A percentile compares a stretch with the other conserved stretches of the same genome.
Conservation (phyloP, 176 grass and related monocot genomes). For the Musa acuminata region DNA sequence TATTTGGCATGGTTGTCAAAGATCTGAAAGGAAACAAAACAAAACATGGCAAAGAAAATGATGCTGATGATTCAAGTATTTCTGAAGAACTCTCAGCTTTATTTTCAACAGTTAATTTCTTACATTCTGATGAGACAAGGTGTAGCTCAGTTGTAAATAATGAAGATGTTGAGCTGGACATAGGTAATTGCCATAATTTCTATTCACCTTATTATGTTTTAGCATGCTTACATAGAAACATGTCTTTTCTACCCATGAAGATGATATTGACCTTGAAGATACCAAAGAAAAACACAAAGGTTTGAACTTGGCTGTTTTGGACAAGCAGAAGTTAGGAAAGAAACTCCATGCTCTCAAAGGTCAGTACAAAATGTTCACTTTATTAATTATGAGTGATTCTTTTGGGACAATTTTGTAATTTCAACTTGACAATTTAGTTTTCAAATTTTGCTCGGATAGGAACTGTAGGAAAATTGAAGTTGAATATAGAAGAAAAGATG, state of each 20-base stretch:
- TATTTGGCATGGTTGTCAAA: conserved; percentile 81
- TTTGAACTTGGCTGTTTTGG: conserved; percentile 60
- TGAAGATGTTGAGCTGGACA: conserved; percentile 52
- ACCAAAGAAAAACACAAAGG: conserved; percentile 63
- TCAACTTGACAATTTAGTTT: not conserved
- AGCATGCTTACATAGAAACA: no score
- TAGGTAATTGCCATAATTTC: conserved; percentile 44
- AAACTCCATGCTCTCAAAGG: conserved; percentile 72
- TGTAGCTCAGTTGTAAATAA: conserved; percentile 45
- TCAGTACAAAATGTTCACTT: conserved; percentile 20
- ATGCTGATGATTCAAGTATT: conserved; percentile 33
- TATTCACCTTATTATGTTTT: not conserved
- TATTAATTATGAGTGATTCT: not conserved
- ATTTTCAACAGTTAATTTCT: conserved; percentile 64
- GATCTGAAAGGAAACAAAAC: conserved; percentile 70
- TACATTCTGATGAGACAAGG: conserved; percentile 41
- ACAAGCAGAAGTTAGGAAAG: conserved; percentile 77
- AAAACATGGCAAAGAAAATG: conserved; percentile 49
- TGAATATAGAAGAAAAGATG: conserved; percentile 59
- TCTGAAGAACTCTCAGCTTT: conserved; percentile 50
- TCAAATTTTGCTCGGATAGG: not conserved
- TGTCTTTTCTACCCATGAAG: conserved; percentile 31
- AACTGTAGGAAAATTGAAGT: conserved; percentile 66
- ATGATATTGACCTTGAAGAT: conserved; percentile 90
- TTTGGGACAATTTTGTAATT: not conserved